Evolutionary conservation across 352 stramenopile species (phyloP).

Genomic region (Thalassiosira hispida): DNA sequence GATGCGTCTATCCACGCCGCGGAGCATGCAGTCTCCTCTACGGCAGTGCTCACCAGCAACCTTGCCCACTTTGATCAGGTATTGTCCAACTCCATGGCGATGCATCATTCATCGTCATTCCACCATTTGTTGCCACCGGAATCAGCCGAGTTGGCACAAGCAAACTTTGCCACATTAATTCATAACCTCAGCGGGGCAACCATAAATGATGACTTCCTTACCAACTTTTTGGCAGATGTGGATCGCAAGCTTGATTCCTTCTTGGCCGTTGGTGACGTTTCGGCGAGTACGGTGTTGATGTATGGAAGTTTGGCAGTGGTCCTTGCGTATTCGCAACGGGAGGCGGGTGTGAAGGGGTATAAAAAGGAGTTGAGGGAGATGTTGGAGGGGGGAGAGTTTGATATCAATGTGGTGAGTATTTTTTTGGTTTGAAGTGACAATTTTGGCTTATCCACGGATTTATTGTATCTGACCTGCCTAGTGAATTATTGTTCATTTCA

Average conservation of each 20-base stretch:
- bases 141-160: neutral
- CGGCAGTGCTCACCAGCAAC: neutral
- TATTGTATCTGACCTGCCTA: too few species aligned
- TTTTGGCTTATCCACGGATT: neutral
- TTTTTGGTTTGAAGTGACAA: neutral
- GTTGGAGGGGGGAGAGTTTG: slow-evolving; percentile 17
- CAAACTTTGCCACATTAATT: neutral
- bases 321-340: slow-evolving; percentile 18
- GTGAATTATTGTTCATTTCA: too few species aligned
- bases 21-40: neutral
- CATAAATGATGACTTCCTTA: neutral
- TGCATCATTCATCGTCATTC: neutral
- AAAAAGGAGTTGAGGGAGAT: slow-evolving; percentile 1
- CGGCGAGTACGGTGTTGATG: neutral
- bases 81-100: slow-evolving; percentile 12
- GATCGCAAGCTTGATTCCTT: slow-evolving; percentile 23
- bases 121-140: neutral
- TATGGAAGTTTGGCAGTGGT: slow-evolving; percentile 13
- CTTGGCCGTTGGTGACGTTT: neutral
- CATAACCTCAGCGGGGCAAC: neutral
- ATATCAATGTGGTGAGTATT: slow-evolving; percentile 17
- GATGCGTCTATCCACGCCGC: slow-evolving; percentile 18
- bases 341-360: slow-evolving; percentile 13
- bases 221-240: neutral
- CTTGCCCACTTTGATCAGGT: slow-evolving; percentile 12